Conservation (phyloP, 139 green algal genomes). For the Chlamydomonas schloesseri region DNA sequence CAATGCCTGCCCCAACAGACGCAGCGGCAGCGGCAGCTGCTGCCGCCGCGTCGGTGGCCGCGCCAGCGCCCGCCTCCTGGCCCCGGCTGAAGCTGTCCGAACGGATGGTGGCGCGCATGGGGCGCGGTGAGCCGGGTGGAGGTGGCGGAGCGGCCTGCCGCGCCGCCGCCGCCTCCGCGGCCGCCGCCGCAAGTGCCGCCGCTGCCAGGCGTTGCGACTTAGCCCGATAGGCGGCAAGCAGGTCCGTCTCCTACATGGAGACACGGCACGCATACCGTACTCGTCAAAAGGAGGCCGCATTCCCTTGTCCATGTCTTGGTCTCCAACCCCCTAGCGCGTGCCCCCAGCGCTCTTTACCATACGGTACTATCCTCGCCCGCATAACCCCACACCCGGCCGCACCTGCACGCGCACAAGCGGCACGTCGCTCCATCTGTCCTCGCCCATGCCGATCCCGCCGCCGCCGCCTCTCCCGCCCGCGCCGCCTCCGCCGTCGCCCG, state of each 20-base stretch:
- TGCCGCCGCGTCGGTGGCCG: too few species aligned
- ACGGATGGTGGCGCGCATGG: not conserved
- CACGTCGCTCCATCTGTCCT: conserved; percentile 17
- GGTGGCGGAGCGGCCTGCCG: not conserved
- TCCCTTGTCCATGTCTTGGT: too few species aligned
- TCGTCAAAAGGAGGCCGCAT: too few species aligned
- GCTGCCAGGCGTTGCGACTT: not conserved
- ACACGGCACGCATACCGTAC: too few species aligned
- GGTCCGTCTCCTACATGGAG: conserved; percentile 13
- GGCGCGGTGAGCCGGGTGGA: not conserved
- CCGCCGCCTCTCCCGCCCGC: not conserved
- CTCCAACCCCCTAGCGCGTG: too few species aligned
- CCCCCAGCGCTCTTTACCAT: too few species aligned
- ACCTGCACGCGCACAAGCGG: conserved; percentile 12
- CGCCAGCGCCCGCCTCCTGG: not conserved
- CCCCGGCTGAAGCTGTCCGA: not conserved
- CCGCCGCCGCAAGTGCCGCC: not conserved
- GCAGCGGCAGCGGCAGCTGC: not conserved
- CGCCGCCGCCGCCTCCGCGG: not conserved
- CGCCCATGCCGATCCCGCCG: not conserved
- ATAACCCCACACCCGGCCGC: not conserved
- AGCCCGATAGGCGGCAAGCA: conserved; percentile 2
- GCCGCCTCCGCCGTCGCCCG: not conserved
- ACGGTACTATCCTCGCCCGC: too few species aligned
- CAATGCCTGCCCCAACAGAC: too few species aligned